Percentiles rank a stretch among this genome's conserved stretches.
Conservation (phyloP, 1,284 basidiomycete species). For the Omphalotus olearius region DNA sequence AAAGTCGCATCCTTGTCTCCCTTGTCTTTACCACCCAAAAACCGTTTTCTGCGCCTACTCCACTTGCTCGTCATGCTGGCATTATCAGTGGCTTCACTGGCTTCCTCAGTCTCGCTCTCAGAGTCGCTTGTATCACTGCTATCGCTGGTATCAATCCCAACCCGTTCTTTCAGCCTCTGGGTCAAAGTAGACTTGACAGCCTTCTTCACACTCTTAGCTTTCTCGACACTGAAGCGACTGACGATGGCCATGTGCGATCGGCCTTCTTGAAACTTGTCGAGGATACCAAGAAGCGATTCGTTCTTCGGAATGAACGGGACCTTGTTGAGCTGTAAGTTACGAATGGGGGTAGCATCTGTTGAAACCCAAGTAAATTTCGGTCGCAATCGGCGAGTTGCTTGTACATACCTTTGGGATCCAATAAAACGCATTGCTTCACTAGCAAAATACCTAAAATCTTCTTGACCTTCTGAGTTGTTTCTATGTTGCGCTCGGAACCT, state of each 20-base stretch:
- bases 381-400: no score
- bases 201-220: conserved; percentile 62
- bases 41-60: conserved; percentile 19
- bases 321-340: conserved; percentile 78
- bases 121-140: conserved; percentile 38
- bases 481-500: neutral
- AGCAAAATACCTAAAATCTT: conserved; percentile 80
- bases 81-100: neutral
- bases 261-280: conserved; percentile 90
- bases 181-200: conserved; percentile 70
- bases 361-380: neutral
- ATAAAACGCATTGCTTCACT: conserved; percentile 83
- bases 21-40: conserved; percentile 24
- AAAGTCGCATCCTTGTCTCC: conserved; percentile 5
- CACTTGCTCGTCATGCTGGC: conserved; percentile 3
- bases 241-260: conserved; percentile 91
- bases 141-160: conserved; percentile 53
- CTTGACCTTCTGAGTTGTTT: conserved; percentile 41
- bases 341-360: conserved; percentile 71
- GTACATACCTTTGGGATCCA: conserved; percentile 76
- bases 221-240: conserved; percentile 55
- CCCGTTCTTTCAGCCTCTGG: conserved; percentile 57
- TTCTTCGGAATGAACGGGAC: conserved; percentile 84
- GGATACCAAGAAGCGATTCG: conserved; percentile 82
- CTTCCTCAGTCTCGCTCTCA: conserved; percentile 26